A percentile compares a stretch with the other conserved stretches of the same genome.
phyloP scores from a whole-genome alignment of 2,329 filamentous ascomycete genomes.

The Beauveria sp. region DNA sequence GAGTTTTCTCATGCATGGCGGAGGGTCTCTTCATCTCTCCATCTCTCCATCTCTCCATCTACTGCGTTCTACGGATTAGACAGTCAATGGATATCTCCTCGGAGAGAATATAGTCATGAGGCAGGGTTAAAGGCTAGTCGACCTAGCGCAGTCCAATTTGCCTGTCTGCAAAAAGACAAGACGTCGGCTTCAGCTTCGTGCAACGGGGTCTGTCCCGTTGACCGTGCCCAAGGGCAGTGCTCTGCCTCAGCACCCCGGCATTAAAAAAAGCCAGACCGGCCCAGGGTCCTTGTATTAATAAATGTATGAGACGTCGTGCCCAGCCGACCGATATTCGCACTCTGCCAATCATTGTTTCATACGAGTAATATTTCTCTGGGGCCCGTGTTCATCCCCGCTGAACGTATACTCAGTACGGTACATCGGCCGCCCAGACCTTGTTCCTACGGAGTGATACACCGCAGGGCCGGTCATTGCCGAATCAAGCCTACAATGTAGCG shows the following conservation, averaged over 20 bases:
- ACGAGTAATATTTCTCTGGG: background rate
- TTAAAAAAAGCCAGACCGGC: background rate
- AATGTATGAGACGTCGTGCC: background rate
- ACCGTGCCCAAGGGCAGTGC: background rate
- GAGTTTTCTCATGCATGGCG: background rate
- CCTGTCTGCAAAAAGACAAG: background rate
- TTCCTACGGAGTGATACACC: background rate
- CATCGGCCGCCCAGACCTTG: background rate
- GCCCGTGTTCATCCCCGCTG: background rate
- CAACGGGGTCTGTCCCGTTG: background rate
- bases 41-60: background rate
- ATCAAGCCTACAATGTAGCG: background rate
- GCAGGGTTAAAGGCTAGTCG: too few relatives aligned
- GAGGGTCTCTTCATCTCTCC: background rate
- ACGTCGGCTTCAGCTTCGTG: slow-evolving; percentile 2
- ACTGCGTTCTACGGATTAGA: background rate
- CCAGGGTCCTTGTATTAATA: background rate
- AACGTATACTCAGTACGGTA: background rate
- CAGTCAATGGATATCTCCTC: background rate
- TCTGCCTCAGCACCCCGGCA: background rate
- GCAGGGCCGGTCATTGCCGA: background rate
- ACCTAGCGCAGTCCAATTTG: background rate
- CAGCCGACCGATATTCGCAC: background rate
- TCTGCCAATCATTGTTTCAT: slow-evolving; percentile 2
- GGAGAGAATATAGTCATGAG: background rate